Percentiles rank a stretch among this genome's conserved stretches.
phyloP scores from a whole-genome alignment of 305 asterid genomes.

The Fraxinus greggii region DNA sequence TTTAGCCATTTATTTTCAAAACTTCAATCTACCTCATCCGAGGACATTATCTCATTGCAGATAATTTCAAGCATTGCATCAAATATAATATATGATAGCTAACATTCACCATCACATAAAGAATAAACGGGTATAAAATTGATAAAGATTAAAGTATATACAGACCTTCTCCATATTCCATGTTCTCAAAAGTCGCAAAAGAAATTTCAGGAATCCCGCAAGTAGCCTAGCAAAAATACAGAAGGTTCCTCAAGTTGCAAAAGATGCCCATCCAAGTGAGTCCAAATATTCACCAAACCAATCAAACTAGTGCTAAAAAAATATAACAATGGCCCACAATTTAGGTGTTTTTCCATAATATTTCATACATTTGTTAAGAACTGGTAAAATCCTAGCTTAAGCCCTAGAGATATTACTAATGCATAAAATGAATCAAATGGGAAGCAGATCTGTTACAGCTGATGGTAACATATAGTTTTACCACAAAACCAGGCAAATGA shows the following conservation, averaged over 20 bases:
- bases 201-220: conserved; percentile 98
- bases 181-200: conserved; percentile 87
- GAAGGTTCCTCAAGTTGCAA: conserved; percentile 18
- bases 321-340: conserved; percentile 4
- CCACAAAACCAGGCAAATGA: conserved; percentile 10
- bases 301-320: conserved; percentile 1
- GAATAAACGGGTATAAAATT: conserved; percentile 20
- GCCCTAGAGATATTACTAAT: neutral
- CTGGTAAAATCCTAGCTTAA: neutral
- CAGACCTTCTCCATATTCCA: conserved; percentile 97
- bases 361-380: neutral
- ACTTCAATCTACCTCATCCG: conserved; percentile 3
- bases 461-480: conserved; percentile 12
- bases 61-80: conserved; percentile 2
- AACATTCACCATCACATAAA: conserved; percentile 11
- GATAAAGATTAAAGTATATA: conserved; percentile 24
- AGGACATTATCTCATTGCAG: conserved; percentile 12
- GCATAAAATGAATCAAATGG: neutral
- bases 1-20: conserved; percentile 5
- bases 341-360: neutral
- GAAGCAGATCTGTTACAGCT: conserved; percentile 7
- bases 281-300: conserved; percentile 1
- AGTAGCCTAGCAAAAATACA: conserved; percentile 66
- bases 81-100: neutral
- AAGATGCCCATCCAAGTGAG: neutral